phyloP scores from a whole-genome alignment of 2,329 filamentous ascomycete species.

The Penicillium vulpinum region DNA sequence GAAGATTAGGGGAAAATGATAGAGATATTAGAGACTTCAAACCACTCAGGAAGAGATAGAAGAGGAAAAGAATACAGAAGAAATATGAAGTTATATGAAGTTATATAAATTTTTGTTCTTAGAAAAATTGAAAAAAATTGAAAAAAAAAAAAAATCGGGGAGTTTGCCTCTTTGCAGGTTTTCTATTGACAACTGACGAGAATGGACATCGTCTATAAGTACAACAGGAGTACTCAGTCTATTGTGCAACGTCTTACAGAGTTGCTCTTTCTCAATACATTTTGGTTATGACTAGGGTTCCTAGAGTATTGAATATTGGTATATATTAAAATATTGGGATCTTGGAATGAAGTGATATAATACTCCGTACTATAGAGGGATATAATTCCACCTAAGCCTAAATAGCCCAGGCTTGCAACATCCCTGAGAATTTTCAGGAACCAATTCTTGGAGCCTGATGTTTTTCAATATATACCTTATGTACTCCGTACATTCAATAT shows the following conservation, averaged over 20 bases:
- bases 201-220: background rate
- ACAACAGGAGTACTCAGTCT: background rate
- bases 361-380: background rate
- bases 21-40: too few relatives aligned
- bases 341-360: background rate
- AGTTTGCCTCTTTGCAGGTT: conserved; percentile 1
- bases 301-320: background rate
- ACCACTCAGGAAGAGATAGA: too few relatives aligned
- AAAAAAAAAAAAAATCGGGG: background rate
- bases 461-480: too few relatives aligned
- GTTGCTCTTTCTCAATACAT: too few relatives aligned
- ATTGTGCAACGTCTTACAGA: background rate
- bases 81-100: conserved; percentile 11
- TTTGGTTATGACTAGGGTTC: background rate
- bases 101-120: too few relatives aligned
- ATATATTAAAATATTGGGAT: background rate
- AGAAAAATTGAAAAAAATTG: conserved; percentile 13
- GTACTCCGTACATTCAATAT: too few relatives aligned
- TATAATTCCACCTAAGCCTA: too few relatives aligned
- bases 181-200: too few relatives aligned
- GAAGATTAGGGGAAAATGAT: background rate
- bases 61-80: conserved; percentile 16
- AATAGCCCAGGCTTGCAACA: too few relatives aligned
- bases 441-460: too few relatives aligned
- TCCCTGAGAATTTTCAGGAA: too few relatives aligned